phyloP scores from a whole-genome alignment of 805 yeast genomes.

The Diddensiella santjacobensis region DNA sequence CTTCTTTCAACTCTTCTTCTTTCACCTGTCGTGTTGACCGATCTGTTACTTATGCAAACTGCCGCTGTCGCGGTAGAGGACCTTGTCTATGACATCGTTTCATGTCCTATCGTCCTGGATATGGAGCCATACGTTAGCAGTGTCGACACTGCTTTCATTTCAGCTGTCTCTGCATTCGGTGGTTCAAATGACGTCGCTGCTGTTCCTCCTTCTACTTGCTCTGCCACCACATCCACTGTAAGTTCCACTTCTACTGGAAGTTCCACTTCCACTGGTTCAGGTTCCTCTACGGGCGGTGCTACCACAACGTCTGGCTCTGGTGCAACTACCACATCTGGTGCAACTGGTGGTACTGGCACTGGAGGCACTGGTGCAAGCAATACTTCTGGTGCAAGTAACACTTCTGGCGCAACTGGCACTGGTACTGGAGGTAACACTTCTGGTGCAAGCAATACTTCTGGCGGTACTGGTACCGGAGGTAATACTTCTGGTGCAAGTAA shows the following conservation, averaged over 20 bases:
- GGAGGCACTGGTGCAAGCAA: not conserved
- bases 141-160: not conserved
- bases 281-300: not conserved
- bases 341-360: not conserved
- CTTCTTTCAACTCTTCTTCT: not conserved
- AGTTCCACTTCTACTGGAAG: not conserved
- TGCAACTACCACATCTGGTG: not conserved
- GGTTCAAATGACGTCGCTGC: not conserved
- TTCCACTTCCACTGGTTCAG: not conserved
- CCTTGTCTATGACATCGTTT: constrained; percentile 1
- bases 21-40: not conserved
- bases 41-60: not conserved
- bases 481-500: not conserved
- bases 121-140: not conserved
- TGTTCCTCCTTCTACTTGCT: not conserved
- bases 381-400: not conserved
- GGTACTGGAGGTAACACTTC: not conserved
- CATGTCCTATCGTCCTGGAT: not conserved
- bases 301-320: not conserved
- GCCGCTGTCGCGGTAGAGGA: not conserved
- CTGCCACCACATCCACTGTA: not conserved
- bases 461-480: not conserved
- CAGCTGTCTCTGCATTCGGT: not conserved
- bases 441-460: not conserved
- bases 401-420: not conserved